Base-by-base conservation (phyloP, 2,329 filamentous ascomycete genomes). In the Venturia aucupariae region DNA sequence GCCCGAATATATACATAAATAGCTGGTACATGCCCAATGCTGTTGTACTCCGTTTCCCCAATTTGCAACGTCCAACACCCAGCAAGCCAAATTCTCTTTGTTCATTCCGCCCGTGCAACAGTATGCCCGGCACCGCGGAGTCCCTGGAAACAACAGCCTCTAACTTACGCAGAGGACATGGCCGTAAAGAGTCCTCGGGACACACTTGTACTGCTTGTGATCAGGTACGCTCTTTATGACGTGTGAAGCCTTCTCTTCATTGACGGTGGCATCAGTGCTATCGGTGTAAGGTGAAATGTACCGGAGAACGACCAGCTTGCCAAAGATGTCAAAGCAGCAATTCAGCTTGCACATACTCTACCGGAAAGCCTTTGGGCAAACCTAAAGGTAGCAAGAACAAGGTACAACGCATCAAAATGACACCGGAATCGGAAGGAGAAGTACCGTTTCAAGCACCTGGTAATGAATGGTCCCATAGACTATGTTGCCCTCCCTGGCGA, bases 341-440 rank as follows among this genome's bases (percentile, higher is more conserved):
- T 22, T 39, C 30, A 13, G 63, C 63, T 35, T 64, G 63, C 35
- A 64, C 63, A 13, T 64, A 64, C 27, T 55, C 42, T 19, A 64
- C 63, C 4, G 63, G 63, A 22, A 64, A 64, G 27, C 63, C 63
- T 44, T 22, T 64, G 5, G 63, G 63, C 1, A 64, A 64, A 22
- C 63, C 63, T 2, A 64, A 64, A 35, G 63, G 63, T 10, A 60
- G 54, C 39, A 64, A 64, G 55, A 64, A 64, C 39, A 64, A 64
- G 32, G 63, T 61, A 24, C 54, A 64, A 39, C 63, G 63, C 10
- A n/a, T 19, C n/a, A 64, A 61, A 27, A 32, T 11, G 7, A 7
- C n/a, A n/a, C 32, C 38, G 13, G 44, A 64, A 8, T 17, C 35
- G 22, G 35, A 42, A 15, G 17, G 57, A 60, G 7, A 41, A 60